Conservation (phyloP, 208 protist species). For the Leishmania guyanensis region DNA sequence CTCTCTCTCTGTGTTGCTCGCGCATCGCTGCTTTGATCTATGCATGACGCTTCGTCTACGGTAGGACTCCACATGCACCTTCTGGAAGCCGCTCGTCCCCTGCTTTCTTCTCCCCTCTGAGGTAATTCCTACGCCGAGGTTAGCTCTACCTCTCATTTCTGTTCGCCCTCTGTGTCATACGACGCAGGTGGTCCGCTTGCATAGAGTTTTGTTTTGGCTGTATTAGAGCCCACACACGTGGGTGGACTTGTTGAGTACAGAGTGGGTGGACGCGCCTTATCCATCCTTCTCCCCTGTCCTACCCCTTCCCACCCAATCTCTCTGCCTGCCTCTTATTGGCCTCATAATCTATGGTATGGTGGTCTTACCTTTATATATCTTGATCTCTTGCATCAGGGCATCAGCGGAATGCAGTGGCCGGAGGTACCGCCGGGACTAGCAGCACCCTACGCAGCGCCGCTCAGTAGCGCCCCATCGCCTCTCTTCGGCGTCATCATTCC, state of each 20-base stretch:
- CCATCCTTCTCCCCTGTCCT: neutral
- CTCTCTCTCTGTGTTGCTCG: neutral
- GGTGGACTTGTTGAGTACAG: neutral
- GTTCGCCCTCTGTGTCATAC: neutral
- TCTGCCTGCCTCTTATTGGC: neutral
- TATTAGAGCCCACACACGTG: neutral
- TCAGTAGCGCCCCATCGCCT: slow-evolving; percentile 2
- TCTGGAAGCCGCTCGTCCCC: neutral
- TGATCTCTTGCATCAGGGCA: slow-evolving; percentile 4
- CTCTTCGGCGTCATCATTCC: slow-evolving; percentile 72
- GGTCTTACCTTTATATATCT: neutral
- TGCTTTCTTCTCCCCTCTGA: neutral
- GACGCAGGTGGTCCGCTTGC: neutral
- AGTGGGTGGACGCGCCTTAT: neutral
- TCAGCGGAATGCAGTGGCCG: slow-evolving; percentile 22
- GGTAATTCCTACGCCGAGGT: neutral
- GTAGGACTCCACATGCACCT: neutral
- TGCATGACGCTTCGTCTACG: neutral
- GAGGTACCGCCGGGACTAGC: neutral
- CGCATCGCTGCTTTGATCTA: neutral
- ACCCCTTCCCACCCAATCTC: neutral
- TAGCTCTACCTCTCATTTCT: neutral
- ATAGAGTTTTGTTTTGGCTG: neutral
- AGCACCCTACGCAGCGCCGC: neutral
- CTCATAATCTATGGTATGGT: neutral